Base-by-base conservation (phyloP, 495 filamentous ascomycete species). In the Polyplosphaeria fusca region DNA sequence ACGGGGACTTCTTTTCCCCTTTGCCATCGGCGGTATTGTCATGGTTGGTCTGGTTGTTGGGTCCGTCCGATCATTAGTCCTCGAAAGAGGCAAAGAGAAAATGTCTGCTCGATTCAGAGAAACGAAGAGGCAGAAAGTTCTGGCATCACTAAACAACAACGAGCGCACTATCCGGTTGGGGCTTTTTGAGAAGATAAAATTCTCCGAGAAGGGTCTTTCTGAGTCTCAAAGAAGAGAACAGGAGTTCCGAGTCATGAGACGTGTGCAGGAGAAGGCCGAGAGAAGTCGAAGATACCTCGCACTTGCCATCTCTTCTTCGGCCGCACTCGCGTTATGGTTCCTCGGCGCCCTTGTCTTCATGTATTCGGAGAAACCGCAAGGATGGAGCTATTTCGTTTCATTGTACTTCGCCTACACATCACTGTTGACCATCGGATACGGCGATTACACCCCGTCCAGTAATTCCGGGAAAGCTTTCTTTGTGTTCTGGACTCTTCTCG, bases 401-500 rank as follows among this genome's bases (percentile, higher is more conserved):
- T 68, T 95, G 5, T 96, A 94, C 67, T 94, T 93, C 69, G 70
- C 86, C 2, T 95, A 88, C 66, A 83, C 83, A 2, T 82, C 83
- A 2, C 77, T 95, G 28, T 75, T 91, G 4, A 95, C 91, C 1
- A 89, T 96, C 47, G 91, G 91, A 0, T 96, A 91, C 62, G 91
- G 91, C 2, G 89, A 95, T 58, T 75, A 84, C 26, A 81, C 79
- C 26, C 87, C 85, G 0, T 70, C 80, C 5, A 87, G 82, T 27
- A 89, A 87, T 58, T 76, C 83, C 2, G 88, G 86, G 0, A 87
- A 84, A 64, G 71, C 86, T 0, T 92, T 94, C 66, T 95, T 93
- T 71, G 86, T 97, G 5, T 82, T 95, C 58, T 97, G 91, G 91
- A 86, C 86, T 20, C 70, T 96, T 2, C 78, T 95, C 2, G 88